A percentile compares a stretch with the other conserved stretches of the same genome.
These are phyloP conservation scores for Gastrodia elata DNA, from an alignment of 106 monocot species.

Conservation along the genomic window DNA sequence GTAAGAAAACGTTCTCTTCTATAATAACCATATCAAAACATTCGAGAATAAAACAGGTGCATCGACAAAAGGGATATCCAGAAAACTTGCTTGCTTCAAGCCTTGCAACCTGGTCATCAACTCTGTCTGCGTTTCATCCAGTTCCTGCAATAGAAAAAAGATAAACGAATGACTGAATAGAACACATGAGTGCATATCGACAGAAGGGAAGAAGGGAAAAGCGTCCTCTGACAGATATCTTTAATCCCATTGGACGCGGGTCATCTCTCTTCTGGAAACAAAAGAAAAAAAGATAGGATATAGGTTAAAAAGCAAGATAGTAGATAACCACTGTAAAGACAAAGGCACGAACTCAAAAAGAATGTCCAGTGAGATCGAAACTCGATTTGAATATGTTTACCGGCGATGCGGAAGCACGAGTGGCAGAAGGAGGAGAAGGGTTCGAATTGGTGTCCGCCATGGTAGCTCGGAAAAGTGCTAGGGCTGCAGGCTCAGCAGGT, in stretches of 20 bases:
- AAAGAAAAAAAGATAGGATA: background rate
- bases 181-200: background rate
- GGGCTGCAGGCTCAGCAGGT: background rate
- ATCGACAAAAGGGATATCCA: background rate
- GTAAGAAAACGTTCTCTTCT: background rate
- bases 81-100: conserved; percentile 33
- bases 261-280: conserved; percentile 4
- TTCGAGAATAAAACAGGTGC: background rate
- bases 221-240: background rate
- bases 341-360: background rate
- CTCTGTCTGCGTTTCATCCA: conserved; percentile 47
- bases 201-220: background rate
- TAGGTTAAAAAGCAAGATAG: background rate
- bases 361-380: background rate
- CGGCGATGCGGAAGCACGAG: conserved; percentile 7
- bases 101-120: conserved; percentile 36
- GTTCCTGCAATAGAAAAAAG: conserved; percentile 19
- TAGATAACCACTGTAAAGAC: background rate
- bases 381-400: background rate
- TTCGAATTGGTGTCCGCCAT: background rate
- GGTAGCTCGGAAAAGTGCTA: background rate
- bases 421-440: background rate
- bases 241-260: conserved; percentile 1
- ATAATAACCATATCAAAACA: conserved; percentile 1
- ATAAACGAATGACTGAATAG: background rate